phyloP scores from a whole-genome alignment of 495 filamentous ascomycete genomes.

The Talaromyces stipitatus region DNA sequence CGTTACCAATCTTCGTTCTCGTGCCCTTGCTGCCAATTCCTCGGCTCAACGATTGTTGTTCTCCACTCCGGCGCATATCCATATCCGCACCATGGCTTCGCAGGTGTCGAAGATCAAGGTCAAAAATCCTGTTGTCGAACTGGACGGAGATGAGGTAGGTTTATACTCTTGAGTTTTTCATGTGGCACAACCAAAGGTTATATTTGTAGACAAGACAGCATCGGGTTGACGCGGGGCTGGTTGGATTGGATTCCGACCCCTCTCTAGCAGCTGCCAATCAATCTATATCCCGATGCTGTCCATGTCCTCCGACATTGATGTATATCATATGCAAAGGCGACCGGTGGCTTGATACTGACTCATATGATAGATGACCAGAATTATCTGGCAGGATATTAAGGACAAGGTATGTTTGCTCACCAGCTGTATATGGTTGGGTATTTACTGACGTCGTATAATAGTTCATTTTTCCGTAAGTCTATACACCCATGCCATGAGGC shows the following conservation, averaged over 20 bases:
- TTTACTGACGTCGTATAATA: conserved; percentile 26
- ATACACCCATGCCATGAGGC: not conserved
- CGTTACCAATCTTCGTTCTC: not conserved
- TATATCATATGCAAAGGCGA: not conserved
- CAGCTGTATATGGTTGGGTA: conserved; percentile 3
- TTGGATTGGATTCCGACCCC: not conserved
- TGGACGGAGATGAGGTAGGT: conserved; percentile 87
- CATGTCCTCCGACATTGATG: not conserved
- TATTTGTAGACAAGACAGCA: not conserved
- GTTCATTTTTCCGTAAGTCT: conserved; percentile 76
- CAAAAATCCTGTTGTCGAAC: conserved; percentile 92
- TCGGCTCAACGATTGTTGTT: not conserved
- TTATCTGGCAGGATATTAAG: conserved; percentile 98
- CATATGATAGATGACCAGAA: conserved; percentile 73
- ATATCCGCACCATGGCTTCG: conserved; percentile 37
- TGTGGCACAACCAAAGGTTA: not conserved
- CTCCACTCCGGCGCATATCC: not conserved
- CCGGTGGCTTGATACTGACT: conserved; percentile 3
- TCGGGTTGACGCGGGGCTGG: not conserved
- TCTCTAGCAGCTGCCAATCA: conserved; percentile 10
- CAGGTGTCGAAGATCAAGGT: conserved; percentile 80
- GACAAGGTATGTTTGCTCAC: conserved; percentile 57
- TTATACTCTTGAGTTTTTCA: not conserved
- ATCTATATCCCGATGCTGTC: not conserved
- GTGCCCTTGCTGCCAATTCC: not conserved